Conservation (phyloP, 345 rosid species). For the Citropsis articulata region DNA sequence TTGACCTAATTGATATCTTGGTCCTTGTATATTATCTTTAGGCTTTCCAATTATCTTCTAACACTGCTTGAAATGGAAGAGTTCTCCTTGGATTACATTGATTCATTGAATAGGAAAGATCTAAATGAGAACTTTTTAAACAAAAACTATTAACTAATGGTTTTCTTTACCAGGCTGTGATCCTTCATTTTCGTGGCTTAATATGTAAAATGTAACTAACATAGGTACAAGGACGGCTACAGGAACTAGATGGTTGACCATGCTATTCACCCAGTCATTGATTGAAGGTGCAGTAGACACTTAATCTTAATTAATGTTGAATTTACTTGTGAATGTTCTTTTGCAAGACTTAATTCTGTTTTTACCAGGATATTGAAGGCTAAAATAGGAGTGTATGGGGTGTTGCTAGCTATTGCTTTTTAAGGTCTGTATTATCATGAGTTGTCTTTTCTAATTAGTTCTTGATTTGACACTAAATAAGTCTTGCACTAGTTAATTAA, state of each 20-base stretch:
- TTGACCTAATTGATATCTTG: neutral
- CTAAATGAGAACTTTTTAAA: neutral
- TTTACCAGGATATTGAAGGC: neutral
- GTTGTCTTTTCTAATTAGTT: no score
- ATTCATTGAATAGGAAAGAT: no score
- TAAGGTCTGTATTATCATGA: no score
- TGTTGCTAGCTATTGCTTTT: no score
- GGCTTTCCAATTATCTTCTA: neutral
- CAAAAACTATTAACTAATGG: neutral
- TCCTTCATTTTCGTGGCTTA: slow-evolving; percentile 1
- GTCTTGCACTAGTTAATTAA: no score
- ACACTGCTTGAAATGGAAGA: neutral
- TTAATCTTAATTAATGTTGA: neutral
- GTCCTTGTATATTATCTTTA: neutral
- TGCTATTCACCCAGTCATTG: slow-evolving; percentile 11
- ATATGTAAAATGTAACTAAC: slow-evolving; percentile 10
- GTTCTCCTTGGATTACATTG: neutral
- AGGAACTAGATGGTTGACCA: slow-evolving; percentile 15
- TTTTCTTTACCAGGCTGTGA: slow-evolving; percentile 6
- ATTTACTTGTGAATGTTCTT: slow-evolving; percentile 10
- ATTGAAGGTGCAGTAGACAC: slow-evolving; percentile 20
- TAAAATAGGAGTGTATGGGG: no score
- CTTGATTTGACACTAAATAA: no score
- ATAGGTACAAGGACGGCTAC: slow-evolving; percentile 13
- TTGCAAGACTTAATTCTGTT: neutral